Conservation (phyloP, 371 early-diverging fungal genomes). For the Chytridium lagenaria region DNA sequence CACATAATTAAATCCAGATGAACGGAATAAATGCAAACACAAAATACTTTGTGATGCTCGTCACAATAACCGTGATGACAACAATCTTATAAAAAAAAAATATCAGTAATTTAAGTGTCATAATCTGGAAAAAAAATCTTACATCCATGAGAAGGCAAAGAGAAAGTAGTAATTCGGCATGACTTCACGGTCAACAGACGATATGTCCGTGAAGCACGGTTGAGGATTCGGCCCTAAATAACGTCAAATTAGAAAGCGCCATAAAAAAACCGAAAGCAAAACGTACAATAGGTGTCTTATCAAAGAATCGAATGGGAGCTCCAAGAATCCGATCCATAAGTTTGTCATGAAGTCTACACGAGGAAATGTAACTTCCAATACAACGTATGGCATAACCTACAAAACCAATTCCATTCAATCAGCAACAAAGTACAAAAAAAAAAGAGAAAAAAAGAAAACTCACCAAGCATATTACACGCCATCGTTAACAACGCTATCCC, state of each 20-base stretch:
- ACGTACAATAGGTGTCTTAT: slow-evolving; percentile 73
- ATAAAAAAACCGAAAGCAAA: slow-evolving; percentile 6
- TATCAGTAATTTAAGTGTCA: background rate
- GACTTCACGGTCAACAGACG: slow-evolving; percentile 61
- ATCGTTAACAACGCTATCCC: slow-evolving; percentile 31
- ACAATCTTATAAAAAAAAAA: slow-evolving; percentile 13
- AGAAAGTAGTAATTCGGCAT: slow-evolving; percentile 3
- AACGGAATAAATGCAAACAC: slow-evolving; percentile 42
- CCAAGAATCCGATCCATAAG: slow-evolving; percentile 43
- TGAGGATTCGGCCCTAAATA: slow-evolving; percentile 73
- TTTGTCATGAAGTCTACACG: slow-evolving; percentile 44
- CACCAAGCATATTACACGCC: slow-evolving; percentile 21
- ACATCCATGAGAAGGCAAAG: slow-evolving; percentile 22
- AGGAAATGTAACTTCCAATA: slow-evolving; percentile 44
- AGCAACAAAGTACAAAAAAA: background rate
- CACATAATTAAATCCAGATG: slow-evolving; percentile 34
- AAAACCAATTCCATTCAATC: background rate
- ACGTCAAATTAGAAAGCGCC: slow-evolving; percentile 41
- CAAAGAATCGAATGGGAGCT: slow-evolving; percentile 74
- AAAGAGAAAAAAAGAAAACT: slow-evolving; percentile 20
- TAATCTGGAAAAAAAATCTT: background rate
- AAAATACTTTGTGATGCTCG: slow-evolving; percentile 61
- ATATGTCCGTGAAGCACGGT: slow-evolving; percentile 81
- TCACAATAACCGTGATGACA: slow-evolving; percentile 38
- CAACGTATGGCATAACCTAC: slow-evolving; percentile 26